A percentile compares a stretch with the other conserved stretches of the same genome.
Conservation (phyloP, 306 rosid genomes). For the Ochetophila trinervis region DNA sequence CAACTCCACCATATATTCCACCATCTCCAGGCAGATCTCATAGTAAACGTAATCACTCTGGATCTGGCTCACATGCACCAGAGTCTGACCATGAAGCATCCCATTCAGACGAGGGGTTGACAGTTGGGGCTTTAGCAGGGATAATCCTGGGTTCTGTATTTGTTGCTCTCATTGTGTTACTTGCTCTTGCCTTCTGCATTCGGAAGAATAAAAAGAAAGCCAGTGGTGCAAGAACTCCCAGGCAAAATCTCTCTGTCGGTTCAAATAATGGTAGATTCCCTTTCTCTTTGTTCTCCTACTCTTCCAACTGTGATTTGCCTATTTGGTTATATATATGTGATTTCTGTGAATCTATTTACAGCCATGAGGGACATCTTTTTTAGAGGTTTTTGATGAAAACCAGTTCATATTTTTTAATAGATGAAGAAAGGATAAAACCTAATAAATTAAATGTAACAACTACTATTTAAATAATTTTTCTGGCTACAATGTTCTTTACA, state of each 20-base stretch:
- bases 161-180: slow-evolving; percentile 42
- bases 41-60: slow-evolving; percentile 38
- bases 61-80: slow-evolving; percentile 42
- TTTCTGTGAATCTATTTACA: slow-evolving; percentile 1
- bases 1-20: slow-evolving; percentile 48
- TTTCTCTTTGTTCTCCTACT: slow-evolving; percentile 14
- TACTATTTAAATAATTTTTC: neutral
- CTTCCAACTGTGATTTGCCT: slow-evolving; percentile 1
- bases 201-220: slow-evolving; percentile 58
- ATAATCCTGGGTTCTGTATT: slow-evolving; percentile 57
- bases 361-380: neutral
- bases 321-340: neutral
- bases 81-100: slow-evolving; percentile 39
- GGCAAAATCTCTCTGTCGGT: slow-evolving; percentile 53
- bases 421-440: neutral
- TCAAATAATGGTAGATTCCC: slow-evolving; percentile 52
- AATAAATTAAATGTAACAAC: too few species aligned
- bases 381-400: neutral
- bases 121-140: slow-evolving; percentile 59
- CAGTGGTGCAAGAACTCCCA: slow-evolving; percentile 45
- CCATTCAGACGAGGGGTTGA: slow-evolving; percentile 51
- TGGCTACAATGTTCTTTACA: neutral
- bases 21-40: slow-evolving; percentile 55
- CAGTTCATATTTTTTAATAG: neutral
- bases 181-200: slow-evolving; percentile 52